Conservation (phyloP, 192 early-diverging fungal genomes). For the Backusella circina region DNA sequence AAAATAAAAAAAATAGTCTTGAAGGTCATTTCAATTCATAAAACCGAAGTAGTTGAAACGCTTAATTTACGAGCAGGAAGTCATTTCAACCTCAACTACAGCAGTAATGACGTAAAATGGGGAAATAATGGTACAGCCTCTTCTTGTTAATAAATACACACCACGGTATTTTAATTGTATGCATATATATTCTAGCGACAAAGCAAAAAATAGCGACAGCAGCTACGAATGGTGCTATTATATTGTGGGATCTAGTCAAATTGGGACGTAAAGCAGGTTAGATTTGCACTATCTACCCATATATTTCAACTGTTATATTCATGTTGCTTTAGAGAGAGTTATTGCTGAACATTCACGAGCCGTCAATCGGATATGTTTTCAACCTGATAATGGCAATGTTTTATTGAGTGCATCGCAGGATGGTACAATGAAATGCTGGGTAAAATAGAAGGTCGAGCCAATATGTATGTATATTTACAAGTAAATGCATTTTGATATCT, state of each 20-base stretch:
- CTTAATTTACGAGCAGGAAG: constrained; percentile 63
- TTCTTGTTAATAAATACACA: not conserved
- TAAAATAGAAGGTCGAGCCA: too few species aligned
- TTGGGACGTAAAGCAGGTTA: constrained; percentile 42
- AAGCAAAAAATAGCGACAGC: constrained; percentile 68
- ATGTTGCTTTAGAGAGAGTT: constrained; percentile 43
- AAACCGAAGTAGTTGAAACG: constrained; percentile 51
- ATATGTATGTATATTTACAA: not conserved
- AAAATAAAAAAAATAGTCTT: too few species aligned
- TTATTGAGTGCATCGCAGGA: constrained; percentile 80
- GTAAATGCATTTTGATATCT: not conserved
- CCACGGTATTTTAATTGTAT: not conserved
- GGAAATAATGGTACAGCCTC: constrained; percentile 47
- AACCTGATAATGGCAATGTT: constrained; percentile 59
- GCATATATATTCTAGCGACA: constrained; percentile 41
- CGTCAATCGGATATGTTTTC: constrained; percentile 78
- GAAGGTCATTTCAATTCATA: constrained; percentile 60
- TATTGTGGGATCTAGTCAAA: constrained; percentile 68
- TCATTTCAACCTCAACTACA: constrained; percentile 49
- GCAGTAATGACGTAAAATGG: constrained; percentile 79
- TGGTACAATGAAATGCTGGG: constrained; percentile 74
- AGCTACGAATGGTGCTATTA: constrained; percentile 65
- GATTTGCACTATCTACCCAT: not conserved
- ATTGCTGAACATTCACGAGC: constrained; percentile 69
- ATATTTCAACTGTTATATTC: not conserved